Conservation (phyloP, 2,329 filamentous ascomycete genomes). For the Colletotrichum eremochloae region DNA sequence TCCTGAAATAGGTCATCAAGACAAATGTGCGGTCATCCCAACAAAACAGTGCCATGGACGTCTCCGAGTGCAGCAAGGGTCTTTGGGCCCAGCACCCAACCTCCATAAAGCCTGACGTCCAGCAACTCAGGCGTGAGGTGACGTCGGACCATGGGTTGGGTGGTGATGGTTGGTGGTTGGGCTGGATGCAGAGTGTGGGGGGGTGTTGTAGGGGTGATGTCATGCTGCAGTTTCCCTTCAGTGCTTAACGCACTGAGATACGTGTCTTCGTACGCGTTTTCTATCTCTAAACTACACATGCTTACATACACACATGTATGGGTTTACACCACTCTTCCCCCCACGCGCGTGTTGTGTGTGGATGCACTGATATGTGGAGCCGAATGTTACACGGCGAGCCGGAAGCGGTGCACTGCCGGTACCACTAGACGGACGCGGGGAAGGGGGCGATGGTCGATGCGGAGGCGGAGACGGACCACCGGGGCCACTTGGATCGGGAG, state of each 20-base stretch:
- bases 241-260: background rate
- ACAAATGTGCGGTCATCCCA: too few species aligned
- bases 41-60: background rate
- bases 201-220: constrained; percentile 22
- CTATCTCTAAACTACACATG: too few species aligned
- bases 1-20: too few species aligned
- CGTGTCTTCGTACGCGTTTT: too few species aligned
- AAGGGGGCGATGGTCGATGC: constrained; percentile 6
- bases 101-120: background rate
- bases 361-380: constrained; percentile 23
- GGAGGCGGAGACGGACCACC: constrained; percentile 30
- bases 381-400: background rate
- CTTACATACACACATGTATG: constrained; percentile 3
- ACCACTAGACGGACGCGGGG: constrained; percentile 13
- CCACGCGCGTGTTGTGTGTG: background rate
- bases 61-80: background rate
- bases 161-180: background rate
- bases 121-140: background rate
- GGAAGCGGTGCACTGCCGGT: constrained; percentile 33
- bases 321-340: background rate
- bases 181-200: constrained; percentile 6
- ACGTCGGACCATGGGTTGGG: constrained; percentile 18
- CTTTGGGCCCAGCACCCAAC: background rate
- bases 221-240: constrained; percentile 10
- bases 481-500: background rate